Conservation (phyloP, 192 early-diverging fungal species). For the Coemansia sp. region DNA sequence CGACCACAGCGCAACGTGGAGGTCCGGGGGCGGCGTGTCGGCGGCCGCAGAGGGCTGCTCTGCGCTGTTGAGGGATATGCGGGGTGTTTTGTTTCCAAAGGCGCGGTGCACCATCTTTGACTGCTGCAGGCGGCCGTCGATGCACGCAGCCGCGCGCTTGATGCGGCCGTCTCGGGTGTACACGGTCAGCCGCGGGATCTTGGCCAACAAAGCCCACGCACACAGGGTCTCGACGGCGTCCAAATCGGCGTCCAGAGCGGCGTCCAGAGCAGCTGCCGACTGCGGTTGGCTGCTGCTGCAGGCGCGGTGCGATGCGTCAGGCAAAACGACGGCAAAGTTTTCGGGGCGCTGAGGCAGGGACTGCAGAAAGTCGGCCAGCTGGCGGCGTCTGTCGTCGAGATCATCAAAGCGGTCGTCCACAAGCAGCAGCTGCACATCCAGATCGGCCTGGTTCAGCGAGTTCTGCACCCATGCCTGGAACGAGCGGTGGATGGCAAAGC, state of each 20-base stretch:
- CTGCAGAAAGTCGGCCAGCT: constrained; percentile 19
- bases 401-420: constrained; percentile 27
- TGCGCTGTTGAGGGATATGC: constrained; percentile 14
- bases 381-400: constrained; percentile 20
- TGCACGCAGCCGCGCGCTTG: constrained; percentile 12
- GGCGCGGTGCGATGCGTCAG: constrained; percentile 11
- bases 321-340: constrained; percentile 35
- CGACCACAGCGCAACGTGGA: constrained; percentile 39
- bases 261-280: not conserved
- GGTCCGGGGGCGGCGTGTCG: constrained; percentile 13
- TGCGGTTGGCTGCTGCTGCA: no score
- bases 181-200: constrained; percentile 32
- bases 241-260: constrained; percentile 9
- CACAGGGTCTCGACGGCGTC: constrained; percentile 38
- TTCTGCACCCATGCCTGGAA: constrained; percentile 45
- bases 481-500: constrained; percentile 29
- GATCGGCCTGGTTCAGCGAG: constrained; percentile 28
- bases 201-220: constrained; percentile 33
- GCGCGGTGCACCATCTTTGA: constrained; percentile 38
- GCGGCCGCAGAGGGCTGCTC: constrained; percentile 1
- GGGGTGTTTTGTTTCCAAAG: constrained; percentile 19
- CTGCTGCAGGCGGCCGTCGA: constrained; percentile 27
- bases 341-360: constrained; percentile 41
- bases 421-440: constrained; percentile 39
- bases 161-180: constrained; percentile 33